Evolutionary conservation across 495 filamentous ascomycete species (phyloP).

Genomic region (Hypomontagnella submonticulosa): DNA sequence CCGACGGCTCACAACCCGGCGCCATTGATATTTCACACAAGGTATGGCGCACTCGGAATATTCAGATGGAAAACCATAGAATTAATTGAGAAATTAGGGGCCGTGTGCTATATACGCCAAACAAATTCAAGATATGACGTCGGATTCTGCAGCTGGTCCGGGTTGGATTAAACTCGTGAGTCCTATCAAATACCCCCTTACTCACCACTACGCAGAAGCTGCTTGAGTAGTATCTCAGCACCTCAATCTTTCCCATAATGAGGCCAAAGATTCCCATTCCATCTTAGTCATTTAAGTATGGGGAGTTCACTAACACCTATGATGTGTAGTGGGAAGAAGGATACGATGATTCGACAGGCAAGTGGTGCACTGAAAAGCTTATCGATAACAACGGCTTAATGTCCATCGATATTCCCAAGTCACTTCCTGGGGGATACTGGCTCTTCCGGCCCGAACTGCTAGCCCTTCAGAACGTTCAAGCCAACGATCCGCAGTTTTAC

Average conservation of each 20-base stretch:
- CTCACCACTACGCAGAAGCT: background rate
- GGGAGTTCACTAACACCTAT: background rate
- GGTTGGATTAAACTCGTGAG: slow-evolving; percentile 82
- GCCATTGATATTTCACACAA: slow-evolving; percentile 71
- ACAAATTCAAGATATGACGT: slow-evolving; percentile 59
- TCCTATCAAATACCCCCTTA: background rate
- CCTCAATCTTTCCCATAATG: background rate
- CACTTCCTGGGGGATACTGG: slow-evolving; percentile 72
- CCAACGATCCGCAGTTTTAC: slow-evolving; percentile 72
- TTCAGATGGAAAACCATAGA: background rate
- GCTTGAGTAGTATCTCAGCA: background rate
- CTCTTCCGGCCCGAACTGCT: slow-evolving; percentile 74
- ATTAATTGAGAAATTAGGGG: slow-evolving; percentile 39
- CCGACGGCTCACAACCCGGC: slow-evolving; percentile 65
- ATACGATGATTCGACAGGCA: slow-evolving; percentile 60
- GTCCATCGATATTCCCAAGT: slow-evolving; percentile 66
- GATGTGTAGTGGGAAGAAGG: slow-evolving; percentile 65
- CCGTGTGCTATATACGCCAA: slow-evolving; percentile 82
- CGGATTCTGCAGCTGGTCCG: slow-evolving; percentile 60
- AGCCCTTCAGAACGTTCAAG: slow-evolving; percentile 71
- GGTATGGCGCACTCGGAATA: slow-evolving; percentile 40
- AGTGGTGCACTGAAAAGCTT: slow-evolving; percentile 77
- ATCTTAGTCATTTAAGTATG: background rate
- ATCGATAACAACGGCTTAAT: slow-evolving; percentile 72
- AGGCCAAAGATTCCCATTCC: background rate